Conservation (phyloP, 1,139 yeast species). For the Fermentozyma sake region DNA sequence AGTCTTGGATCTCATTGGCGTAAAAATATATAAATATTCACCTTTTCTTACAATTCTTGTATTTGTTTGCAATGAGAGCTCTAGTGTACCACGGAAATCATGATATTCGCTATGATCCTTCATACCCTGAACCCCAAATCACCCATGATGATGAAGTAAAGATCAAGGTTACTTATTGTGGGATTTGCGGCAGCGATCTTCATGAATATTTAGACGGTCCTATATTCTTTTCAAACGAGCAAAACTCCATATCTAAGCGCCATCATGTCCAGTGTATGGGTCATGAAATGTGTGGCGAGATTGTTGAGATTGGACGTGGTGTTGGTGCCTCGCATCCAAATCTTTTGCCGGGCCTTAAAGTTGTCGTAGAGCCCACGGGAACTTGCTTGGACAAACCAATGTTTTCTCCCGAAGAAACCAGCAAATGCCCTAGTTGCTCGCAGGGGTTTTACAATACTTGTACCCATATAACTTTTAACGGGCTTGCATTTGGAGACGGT, state of each 20-base stretch:
- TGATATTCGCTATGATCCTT: constrained; percentile 4
- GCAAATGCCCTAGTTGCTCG: constrained; percentile 38
- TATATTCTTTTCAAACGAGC: constrained; percentile 2
- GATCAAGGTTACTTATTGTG: constrained; percentile 4
- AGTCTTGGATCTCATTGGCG: no score
- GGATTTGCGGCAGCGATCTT: constrained; percentile 7
- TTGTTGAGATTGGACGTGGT: constrained; percentile 5
- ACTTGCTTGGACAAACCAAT: constrained; percentile 40
- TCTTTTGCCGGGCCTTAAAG: constrained; percentile 11
- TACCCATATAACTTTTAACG: constrained; percentile 37
- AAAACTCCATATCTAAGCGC: constrained; percentile 4
- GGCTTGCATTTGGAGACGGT: constrained; percentile 43
- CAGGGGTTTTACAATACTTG: constrained; percentile 47
- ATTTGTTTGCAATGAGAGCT: constrained; percentile 4
- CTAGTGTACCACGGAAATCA: constrained; percentile 5
- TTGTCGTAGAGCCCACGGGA: constrained; percentile 50
- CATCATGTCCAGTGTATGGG: constrained; percentile 6
- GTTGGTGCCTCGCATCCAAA: constrained; percentile 3
- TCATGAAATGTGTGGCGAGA: constrained; percentile 8
- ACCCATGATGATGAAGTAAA: constrained; percentile 3
- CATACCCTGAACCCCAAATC: constrained; percentile 4
- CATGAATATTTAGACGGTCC: constrained; percentile 7
- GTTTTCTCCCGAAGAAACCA: constrained; percentile 17
- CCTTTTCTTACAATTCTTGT: background rate
- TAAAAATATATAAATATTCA: no score